Evolutionary conservation across 2,329 filamentous ascomycete genomes (phyloP), one percentile per base, ranked within the genome.

Genomic region (Sporothrix euskadiensis): DNA sequence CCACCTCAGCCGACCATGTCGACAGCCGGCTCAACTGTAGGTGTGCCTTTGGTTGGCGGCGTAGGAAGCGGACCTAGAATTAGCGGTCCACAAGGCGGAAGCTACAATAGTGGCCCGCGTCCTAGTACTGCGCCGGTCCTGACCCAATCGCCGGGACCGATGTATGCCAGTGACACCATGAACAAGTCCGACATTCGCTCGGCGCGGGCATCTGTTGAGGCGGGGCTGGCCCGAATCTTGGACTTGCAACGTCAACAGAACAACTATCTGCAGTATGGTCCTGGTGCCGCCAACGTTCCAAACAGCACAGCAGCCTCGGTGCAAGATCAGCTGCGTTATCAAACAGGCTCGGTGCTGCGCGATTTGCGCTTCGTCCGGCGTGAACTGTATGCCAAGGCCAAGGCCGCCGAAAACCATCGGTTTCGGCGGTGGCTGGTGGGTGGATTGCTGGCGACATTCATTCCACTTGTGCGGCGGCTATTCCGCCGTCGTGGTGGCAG

Each of bases 361-460:
- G 85, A 88, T 70, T 76, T 89, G 74, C 81, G 80, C 56, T 78
- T 77, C 0, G 77, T 89, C 75, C 81, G 85, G 26, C 79, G 80
- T 30, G 82, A 85, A 74, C 82, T 88, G 3, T 79, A 82, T 4
- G 79, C 79, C 2, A 76, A 87, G 59, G 81, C 82, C 47, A 84
- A 82, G 76, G 79, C 78, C 12, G 84, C 83, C 0, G 85, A 88
- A 78, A 80, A 81, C 47, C 83, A 85, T 61, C 82, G 87, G 49
- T 88, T 86, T 85, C 82, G 86, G 65, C 83, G 83, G 75, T 87
- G 86, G 83, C 76, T 88, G 16, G 77, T 88, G 1, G 86, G 87
- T 3, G 85, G 85, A 0, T 77, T 85, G 19, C 79, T 88, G 86
- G 85, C 85, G 0, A 81, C 83, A 8, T 84, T 88, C 71, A 83